phyloP scores from a whole-genome alignment of 2,329 filamentous ascomycete genomes.

The Fonsecaea erecta region DNA sequence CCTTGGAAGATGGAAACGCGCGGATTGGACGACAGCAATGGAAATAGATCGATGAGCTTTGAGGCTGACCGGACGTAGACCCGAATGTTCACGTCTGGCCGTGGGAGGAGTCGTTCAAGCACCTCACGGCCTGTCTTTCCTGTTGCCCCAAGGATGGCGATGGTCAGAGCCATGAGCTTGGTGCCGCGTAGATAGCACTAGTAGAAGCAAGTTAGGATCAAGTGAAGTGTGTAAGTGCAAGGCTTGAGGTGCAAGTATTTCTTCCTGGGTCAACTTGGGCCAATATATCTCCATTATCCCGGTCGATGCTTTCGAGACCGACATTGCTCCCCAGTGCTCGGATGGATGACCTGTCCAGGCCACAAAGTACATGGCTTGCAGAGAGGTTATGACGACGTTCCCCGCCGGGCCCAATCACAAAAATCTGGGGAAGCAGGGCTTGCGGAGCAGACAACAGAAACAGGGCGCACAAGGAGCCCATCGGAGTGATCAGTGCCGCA shows the following conservation, averaged over 20 bases:
- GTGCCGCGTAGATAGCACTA: background rate
- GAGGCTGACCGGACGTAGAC: conserved; percentile 18
- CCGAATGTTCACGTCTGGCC: conserved; percentile 5
- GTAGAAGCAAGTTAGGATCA: background rate
- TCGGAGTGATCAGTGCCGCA: too few species aligned
- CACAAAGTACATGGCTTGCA: background rate
- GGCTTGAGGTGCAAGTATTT: background rate
- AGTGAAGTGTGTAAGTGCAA: background rate
- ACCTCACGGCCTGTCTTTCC: conserved; percentile 22
- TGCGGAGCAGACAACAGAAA: too few species aligned
- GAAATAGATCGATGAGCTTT: conserved; percentile 23
- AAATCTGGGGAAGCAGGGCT: background rate
- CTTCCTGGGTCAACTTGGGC: background rate
- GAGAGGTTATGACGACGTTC: background rate
- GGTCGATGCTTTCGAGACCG: background rate
- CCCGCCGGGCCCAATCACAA: background rate
- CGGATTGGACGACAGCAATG: conserved; percentile 1
- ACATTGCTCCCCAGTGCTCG: background rate
- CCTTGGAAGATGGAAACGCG: conserved; percentile 18
- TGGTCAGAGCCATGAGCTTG: conserved; percentile 8
- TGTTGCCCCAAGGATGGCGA: conserved; percentile 21
- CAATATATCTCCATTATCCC: background rate
- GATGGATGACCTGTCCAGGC: background rate
- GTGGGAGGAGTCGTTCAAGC: conserved; percentile 6
- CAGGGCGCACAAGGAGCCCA: too few species aligned